phyloP scores from a whole-genome alignment of 148 eudicot species.

The Persicaria maculosa region DNA sequence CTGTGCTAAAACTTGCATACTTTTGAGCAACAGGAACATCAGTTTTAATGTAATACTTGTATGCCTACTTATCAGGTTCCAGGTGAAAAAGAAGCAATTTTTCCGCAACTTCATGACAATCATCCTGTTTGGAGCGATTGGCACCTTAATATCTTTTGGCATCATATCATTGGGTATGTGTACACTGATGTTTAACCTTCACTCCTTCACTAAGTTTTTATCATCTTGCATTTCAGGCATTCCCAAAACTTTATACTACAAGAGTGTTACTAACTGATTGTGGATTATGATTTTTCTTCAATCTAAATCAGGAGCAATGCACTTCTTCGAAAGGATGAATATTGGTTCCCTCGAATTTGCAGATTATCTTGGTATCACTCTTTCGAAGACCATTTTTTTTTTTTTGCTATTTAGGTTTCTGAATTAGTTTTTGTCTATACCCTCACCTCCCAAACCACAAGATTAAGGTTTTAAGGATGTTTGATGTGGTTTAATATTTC shows the following conservation, averaged over 20 bases:
- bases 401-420: background rate
- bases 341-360: constrained; percentile 48
- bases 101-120: constrained; percentile 77
- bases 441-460: background rate
- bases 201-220: background rate
- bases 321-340: constrained; percentile 36
- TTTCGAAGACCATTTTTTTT: background rate
- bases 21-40: background rate
- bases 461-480: background rate
- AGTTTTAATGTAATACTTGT: background rate
- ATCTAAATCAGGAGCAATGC: constrained; percentile 13
- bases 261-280: background rate
- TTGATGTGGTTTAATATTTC: background rate
- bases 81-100: constrained; percentile 80
- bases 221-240: background rate
- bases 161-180: constrained; percentile 60
- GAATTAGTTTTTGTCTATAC: background rate
- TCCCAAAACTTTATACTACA: background rate
- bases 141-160: constrained; percentile 62
- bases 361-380: constrained; percentile 52
- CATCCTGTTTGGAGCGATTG: constrained; percentile 62
- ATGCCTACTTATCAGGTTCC: constrained; percentile 45
- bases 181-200: background rate
- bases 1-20: background rate
- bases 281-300: background rate